Conservation (phyloP, 768 basidiomycete genomes). For the Termitomyces sp. region DNA sequence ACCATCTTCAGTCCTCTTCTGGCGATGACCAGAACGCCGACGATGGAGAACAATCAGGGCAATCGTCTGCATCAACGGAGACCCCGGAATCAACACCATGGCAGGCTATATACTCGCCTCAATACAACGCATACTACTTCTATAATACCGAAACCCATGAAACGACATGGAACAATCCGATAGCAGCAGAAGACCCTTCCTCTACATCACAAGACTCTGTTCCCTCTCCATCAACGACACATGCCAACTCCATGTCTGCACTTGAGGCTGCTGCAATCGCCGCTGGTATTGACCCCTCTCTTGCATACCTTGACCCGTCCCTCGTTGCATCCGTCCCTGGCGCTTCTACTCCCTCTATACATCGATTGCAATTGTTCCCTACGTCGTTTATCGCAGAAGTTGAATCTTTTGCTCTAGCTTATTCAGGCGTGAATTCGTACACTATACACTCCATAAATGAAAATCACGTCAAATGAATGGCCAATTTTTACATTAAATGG, state of each 20-base stretch:
- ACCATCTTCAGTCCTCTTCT: not conserved
- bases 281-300: conserved; percentile 78
- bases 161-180: conserved; percentile 82
- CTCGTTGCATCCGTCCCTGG: conserved; percentile 35
- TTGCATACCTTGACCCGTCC: conserved; percentile 77
- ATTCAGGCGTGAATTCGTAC: not conserved
- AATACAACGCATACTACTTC: conserved; percentile 83
- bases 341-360: conserved; percentile 22
- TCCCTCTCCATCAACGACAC: conserved; percentile 19
- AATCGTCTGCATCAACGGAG: not conserved
- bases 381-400: not conserved
- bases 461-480: not conserved
- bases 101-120: conserved; percentile 79
- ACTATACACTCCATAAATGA: not conserved
- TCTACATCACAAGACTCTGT: conserved; percentile 18
- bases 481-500: too few species aligned
- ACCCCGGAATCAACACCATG: conserved; percentile 33
- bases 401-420: not conserved
- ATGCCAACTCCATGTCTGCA: conserved; percentile 36
- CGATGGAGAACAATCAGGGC: not conserved
- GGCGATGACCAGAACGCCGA: not conserved
- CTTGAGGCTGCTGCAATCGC: conserved; percentile 68
- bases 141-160: conserved; percentile 70
- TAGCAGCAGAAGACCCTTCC: conserved; percentile 24
- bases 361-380: not conserved